phyloP scores from a whole-genome alignment of 768 basidiomycete genomes.

The Podaxis sp. region DNA sequence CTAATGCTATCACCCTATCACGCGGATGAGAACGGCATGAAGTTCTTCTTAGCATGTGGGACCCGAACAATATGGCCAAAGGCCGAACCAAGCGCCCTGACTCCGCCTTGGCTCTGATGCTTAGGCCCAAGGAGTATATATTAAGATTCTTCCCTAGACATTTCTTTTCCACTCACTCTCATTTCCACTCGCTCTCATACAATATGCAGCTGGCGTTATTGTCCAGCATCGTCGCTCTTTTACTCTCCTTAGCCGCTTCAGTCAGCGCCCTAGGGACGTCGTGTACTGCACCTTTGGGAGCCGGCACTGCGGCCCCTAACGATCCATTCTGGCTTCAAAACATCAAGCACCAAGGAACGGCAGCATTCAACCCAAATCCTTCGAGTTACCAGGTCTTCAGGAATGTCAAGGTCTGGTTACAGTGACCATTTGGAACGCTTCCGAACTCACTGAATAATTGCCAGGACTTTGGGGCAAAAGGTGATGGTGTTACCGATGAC shows the following conservation, averaged over 20 bases:
- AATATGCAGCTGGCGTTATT: constrained; percentile 9
- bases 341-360: constrained; percentile 70
- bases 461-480: constrained; percentile 41
- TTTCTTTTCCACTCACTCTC: not conserved
- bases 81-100: not conserved
- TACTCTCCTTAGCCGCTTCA: constrained; percentile 8
- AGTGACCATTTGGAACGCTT: not conserved
- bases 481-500: constrained; percentile 72
- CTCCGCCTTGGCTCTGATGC: not conserved
- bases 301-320: constrained; percentile 50
- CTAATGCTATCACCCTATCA: not conserved
- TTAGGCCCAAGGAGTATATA: not conserved
- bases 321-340: constrained; percentile 72
- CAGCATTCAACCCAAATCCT: constrained; percentile 62
- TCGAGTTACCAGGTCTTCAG: constrained; percentile 67
- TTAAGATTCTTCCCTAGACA: not conserved
- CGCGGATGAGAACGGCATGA: not conserved
- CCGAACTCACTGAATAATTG: constrained; percentile 7
- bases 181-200: not conserved
- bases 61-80: not conserved
- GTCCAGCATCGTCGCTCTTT: constrained; percentile 2
- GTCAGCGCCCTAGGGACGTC: constrained; percentile 41
- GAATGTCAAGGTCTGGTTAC: constrained; percentile 56
- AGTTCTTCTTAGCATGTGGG: constrained; percentile 8
- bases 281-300: constrained; percentile 44